Conservation (phyloP, 1,284 basidiomycete genomes). For the Puccinia hordei region DNA sequence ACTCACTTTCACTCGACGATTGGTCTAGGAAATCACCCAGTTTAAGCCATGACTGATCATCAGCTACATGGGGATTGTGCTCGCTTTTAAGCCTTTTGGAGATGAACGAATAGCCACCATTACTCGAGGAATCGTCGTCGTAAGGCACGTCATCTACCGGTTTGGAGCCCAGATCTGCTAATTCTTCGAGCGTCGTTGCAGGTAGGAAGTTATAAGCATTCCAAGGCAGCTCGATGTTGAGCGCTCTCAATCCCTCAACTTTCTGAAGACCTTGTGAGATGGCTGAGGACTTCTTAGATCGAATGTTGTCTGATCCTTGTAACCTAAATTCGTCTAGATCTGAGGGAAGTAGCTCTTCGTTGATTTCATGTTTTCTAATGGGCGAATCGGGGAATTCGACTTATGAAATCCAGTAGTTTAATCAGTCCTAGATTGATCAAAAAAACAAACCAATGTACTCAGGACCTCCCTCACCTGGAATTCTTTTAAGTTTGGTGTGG, state of each 20-base stretch:
- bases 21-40: slow-evolving; percentile 13
- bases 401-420: background rate
- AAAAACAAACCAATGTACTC: background rate
- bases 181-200: slow-evolving; percentile 18
- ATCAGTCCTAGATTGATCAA: background rate
- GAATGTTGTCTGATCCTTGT: background rate
- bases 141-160: background rate
- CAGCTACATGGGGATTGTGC: background rate
- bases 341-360: slow-evolving; percentile 20
- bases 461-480: slow-evolving; percentile 21
- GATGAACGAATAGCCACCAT: slow-evolving; percentile 33
- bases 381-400: slow-evolving; percentile 23
- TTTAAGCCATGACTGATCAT: slow-evolving; percentile 12
- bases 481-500: slow-evolving; percentile 20
- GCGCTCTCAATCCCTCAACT: slow-evolving; percentile 40
- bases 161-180: slow-evolving; percentile 9
- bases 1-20: background rate
- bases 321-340: slow-evolving; percentile 19
- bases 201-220: slow-evolving; percentile 20
- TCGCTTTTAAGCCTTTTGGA: slow-evolving; percentile 42
- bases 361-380: slow-evolving; percentile 3
- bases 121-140: background rate
- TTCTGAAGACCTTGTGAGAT: slow-evolving; percentile 25
- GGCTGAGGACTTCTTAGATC: background rate
- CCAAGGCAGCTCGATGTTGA: slow-evolving; percentile 40